Evolutionary conservation across 1,284 basidiomycete species (phyloP), one percentile per base, ranked within the genome.

Genomic region (Inonotus obliquus): DNA sequence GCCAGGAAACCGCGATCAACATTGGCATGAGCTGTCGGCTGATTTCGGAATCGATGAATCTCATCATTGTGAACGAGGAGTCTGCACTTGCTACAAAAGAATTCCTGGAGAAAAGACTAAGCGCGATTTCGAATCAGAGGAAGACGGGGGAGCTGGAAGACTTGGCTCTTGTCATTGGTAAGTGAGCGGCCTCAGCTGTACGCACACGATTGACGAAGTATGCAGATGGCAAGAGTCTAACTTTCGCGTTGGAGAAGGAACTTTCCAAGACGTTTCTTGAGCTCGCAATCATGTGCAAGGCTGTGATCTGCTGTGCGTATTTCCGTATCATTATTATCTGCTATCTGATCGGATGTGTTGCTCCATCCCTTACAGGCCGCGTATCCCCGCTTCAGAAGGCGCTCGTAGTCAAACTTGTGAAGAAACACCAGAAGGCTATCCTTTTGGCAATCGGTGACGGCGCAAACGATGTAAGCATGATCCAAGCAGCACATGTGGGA

Each of bases 1-100:
- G 96, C 65, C 96, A 99, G 77, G 97, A 99, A 76, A 99, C 97
- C 1, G 97, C 97, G 13, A 98, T 99, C 77, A 99, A 99, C 70
- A 99, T 99, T 66, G 97, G 97, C 55, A 87, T 99, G 81, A 96
- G 94, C 1, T 99, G 96, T 77, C 85, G 94, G 64, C 75, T 99
- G 66, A 98, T 99, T 64, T 95, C 94, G 1, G 97, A 99, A 76
- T 95, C 93, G 14, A 99, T 99, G 97, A 98, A 97, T 72, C 69
- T 99, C 76, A 89, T 96, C 58, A 91, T 96, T 61, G 89, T 99
- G 63, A 99, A 99, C 69, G 96, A 99, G 71, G 91, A 92, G 64
- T 93, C 82, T 21, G 81, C 87, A 17, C 83, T 85, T 39, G 94
- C 87, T 48, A 98, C 96, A 0, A 79, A 87, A 61, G 91, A 96